Evolutionary conservation across 352 stramenopile genomes (phyloP).

Genomic region (Pythium phragmitis): DNA sequence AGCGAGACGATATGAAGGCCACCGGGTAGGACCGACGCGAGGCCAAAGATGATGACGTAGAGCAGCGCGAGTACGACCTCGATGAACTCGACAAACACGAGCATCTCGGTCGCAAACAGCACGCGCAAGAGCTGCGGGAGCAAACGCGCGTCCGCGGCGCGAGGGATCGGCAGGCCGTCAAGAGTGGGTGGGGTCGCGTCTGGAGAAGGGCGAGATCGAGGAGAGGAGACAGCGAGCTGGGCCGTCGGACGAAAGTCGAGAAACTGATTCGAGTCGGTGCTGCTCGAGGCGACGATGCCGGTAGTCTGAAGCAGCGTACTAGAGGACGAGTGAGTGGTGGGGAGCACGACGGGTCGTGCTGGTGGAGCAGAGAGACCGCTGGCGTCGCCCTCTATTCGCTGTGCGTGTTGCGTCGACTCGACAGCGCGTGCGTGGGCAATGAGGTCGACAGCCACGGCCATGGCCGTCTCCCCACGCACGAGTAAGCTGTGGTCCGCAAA

Average conservation of each 20-base stretch:
- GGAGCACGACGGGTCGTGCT: neutral
- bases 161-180: constrained; percentile 7
- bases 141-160: neutral
- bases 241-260: constrained; percentile 13
- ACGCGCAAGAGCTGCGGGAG: constrained; percentile 12
- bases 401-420: neutral
- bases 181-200: neutral
- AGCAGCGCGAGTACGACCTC: constrained; percentile 20
- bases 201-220: neutral
- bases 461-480: constrained; percentile 10
- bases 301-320: too few species aligned
- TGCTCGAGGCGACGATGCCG: too few species aligned
- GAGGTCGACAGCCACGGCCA: constrained; percentile 14
- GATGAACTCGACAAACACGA: constrained; percentile 33
- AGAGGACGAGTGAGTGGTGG: too few species aligned
- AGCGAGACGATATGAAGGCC: constrained; percentile 1
- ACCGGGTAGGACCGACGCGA: constrained; percentile 2
- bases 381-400: neutral
- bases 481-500: constrained; percentile 19
- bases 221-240: too few species aligned
- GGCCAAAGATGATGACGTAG: constrained; percentile 10
- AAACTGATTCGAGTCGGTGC: neutral
- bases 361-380: neutral
- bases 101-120: constrained; percentile 20
- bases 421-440: constrained; percentile 9